phyloP scores from a whole-genome alignment of 1,284 basidiomycete species.

The Somion occarium region DNA sequence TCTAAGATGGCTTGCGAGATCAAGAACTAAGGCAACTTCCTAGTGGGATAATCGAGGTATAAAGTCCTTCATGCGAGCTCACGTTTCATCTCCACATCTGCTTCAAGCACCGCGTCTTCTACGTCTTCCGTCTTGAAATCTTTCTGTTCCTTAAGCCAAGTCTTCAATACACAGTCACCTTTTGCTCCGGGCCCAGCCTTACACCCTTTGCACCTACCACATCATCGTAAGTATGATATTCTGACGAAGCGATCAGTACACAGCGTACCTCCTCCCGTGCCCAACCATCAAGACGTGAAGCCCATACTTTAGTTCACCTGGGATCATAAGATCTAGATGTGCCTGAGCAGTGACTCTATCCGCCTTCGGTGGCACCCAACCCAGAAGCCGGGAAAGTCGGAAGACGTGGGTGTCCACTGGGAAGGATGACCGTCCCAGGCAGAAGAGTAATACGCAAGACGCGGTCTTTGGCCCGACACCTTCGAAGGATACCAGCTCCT shows the following conservation, averaged over 20 bases:
- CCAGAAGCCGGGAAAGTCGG: constrained; percentile 58
- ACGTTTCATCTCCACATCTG: no score
- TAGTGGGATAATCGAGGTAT: no score
- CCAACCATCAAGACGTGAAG: constrained; percentile 69
- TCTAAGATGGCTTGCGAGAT: no score
- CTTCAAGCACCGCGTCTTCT: no score
- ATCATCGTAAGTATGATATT: no score
- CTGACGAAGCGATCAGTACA: background rate
- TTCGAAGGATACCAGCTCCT: constrained; percentile 59
- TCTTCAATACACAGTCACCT: constrained; percentile 28
- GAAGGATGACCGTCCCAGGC: constrained; percentile 66
- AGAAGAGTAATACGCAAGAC: constrained; percentile 75
- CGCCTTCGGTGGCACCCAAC: constrained; percentile 66
- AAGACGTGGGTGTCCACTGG: constrained; percentile 78
- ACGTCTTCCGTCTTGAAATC: constrained; percentile 13
- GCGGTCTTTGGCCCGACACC: constrained; percentile 81
- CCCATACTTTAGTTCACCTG: constrained; percentile 62
- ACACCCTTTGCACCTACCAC: constrained; percentile 44
- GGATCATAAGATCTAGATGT: constrained; percentile 62
- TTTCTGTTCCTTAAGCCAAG: constrained; percentile 23
- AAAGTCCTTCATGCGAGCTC: no score
- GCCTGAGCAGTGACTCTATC: constrained; percentile 65
- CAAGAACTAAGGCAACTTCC: no score
- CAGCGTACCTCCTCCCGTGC: constrained; percentile 41
- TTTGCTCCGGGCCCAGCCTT: constrained; percentile 29